Conservation (phyloP, 1,139 yeast species). For the Yamadazyma blattariae region DNA sequence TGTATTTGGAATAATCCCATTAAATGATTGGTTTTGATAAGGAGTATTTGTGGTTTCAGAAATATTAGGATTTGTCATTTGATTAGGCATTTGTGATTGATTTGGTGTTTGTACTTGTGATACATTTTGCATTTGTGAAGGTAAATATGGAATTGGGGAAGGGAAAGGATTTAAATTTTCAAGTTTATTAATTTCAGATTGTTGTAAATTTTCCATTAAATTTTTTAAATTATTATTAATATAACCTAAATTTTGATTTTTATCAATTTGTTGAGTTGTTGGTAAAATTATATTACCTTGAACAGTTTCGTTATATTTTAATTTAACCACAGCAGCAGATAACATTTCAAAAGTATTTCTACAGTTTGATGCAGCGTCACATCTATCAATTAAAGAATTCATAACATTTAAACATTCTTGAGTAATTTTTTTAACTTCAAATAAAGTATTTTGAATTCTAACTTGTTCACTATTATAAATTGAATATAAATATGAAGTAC, state of each 20-base stretch:
- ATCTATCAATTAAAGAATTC: slow-evolving; percentile 59
- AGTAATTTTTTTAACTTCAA: slow-evolving; percentile 54
- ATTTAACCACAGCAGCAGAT: slow-evolving; percentile 66
- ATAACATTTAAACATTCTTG: slow-evolving; percentile 60
- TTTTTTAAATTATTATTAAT: slow-evolving; percentile 38
- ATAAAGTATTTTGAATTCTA: slow-evolving; percentile 43
- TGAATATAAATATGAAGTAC: slow-evolving; percentile 77
- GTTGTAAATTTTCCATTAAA: slow-evolving; percentile 29
- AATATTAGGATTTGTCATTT: neutral
- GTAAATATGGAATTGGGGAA: neutral
- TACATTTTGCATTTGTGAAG: neutral
- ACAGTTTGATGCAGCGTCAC: slow-evolving; percentile 78
- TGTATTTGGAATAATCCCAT: neutral
- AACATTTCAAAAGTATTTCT: slow-evolving; percentile 69
- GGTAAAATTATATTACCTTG: slow-evolving; percentile 19
- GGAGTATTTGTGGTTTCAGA: neutral
- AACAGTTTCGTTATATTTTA: slow-evolving; percentile 50
- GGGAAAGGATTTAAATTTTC: slow-evolving; percentile 13
- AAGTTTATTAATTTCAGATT: neutral
- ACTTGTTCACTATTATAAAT: slow-evolving; percentile 64
- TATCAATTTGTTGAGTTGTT: slow-evolving; percentile 16
- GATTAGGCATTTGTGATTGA: neutral
- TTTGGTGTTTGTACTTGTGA: neutral
- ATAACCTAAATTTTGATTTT: slow-evolving; percentile 30
- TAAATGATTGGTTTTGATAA: neutral